Conservation (phyloP, 345 rosid species). For the Eucalyptus sp. region DNA sequence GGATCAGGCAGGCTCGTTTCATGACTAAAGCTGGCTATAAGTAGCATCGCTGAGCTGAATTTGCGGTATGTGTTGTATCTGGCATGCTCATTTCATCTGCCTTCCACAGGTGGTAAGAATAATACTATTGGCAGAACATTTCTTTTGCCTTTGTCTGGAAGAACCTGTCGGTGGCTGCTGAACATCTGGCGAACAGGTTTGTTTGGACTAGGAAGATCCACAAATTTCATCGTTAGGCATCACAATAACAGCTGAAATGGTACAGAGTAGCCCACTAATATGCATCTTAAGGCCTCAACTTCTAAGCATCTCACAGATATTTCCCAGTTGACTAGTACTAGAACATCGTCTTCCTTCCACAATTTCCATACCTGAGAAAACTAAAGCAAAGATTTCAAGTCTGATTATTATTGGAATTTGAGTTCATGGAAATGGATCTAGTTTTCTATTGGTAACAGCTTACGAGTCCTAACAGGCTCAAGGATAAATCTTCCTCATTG, state of each 20-base stretch:
- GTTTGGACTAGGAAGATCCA: conserved; percentile 1
- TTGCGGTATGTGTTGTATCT: background rate
- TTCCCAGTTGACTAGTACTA: background rate
- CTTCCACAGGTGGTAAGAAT: background rate
- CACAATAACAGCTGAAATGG: background rate
- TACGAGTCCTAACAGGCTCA: conserved; percentile 17
- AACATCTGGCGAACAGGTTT: background rate
- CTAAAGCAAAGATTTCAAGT: background rate
- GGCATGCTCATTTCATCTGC: background rate
- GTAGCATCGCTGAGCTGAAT: background rate
- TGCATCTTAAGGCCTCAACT: background rate
- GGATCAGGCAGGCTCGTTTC: background rate
- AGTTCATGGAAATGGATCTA: background rate
- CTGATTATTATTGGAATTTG: background rate
- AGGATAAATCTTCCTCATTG: conserved; percentile 1
- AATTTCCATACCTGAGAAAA: conserved; percentile 1
- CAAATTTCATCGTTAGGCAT: conserved; percentile 5
- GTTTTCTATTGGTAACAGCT: background rate
- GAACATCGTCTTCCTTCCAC: background rate
- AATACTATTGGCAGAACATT: background rate
- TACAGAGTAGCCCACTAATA: background rate
- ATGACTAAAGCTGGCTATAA: background rate
- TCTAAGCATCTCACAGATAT: background rate
- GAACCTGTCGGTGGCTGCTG: background rate
- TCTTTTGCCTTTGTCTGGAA: background rate